Base-by-base conservation (phyloP, 805 yeast species). In the Candida fluviatilis region DNA sequence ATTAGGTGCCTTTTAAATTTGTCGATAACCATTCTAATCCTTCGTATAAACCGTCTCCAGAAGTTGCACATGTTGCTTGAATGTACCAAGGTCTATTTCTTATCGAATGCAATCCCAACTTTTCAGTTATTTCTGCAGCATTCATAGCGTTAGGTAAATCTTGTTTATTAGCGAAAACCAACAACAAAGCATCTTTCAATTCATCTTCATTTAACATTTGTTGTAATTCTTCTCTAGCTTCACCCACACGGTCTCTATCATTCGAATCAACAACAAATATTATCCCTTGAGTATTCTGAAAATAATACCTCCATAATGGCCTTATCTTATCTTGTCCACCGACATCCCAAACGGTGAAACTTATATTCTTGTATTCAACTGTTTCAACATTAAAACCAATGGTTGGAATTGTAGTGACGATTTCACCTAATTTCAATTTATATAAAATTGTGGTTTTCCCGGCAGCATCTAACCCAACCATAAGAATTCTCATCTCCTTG, bases 241-340 rank as follows among this genome's bases (percentile, higher is more conserved):
- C 71, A 42, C 60, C 60, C 39, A 64, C 60, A 57, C 71, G 66
- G 51, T 64, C 71, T 49, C 69, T 58, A 46, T 64, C 71, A 54
- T 64, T 64, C 37, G 69, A 64, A 55, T 64, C 71, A 35, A 64
- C 67, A 14, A 64, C 71, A 50, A 63, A 64, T 36, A 64, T 64
- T 41, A 64, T 62, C 43, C 69, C 71, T 43, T 64, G 69, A 36
- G 71, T 62, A 56, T 64, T 64, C 48, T 63, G 70, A 60, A 55
- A 64, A 58, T 64, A 64, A 56, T 64, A 63, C 55, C 70, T 60
- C 70, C 70, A 64, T 53, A 64, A 61, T 34, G 70, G 70, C 49
- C 70, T 52, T 48, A 64, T 64, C 52, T 63, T 64, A 50, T 64
- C 68, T 47, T 64, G 70, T 55, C 70, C 70, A 58, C 70, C 70